These are phyloP conservation scores for Meyerozyma sp. DNA, from an alignment of 1,139 yeast species.

Conservation along the genomic window DNA sequence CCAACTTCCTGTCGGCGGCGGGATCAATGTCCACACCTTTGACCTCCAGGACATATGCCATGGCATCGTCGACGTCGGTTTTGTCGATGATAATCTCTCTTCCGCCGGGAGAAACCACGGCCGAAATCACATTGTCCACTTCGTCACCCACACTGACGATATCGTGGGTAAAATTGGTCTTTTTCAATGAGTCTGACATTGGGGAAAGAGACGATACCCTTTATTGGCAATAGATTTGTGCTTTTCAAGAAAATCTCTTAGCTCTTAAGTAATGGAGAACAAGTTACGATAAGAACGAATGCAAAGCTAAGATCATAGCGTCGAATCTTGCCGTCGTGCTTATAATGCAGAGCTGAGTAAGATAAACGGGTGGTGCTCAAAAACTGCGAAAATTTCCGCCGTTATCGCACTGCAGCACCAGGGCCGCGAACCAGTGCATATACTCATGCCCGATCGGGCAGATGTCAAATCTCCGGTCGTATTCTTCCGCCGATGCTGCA, in stretches of 20 bases:
- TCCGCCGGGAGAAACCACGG: not conserved
- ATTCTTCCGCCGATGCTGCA: too few relatives aligned
- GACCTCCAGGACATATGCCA: not conserved
- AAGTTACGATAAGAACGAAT: too few relatives aligned
- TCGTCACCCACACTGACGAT: not conserved
- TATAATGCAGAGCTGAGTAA: too few relatives aligned
- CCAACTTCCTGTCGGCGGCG: conserved; percentile 8
- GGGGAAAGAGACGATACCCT: not conserved
- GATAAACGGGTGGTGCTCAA: too few relatives aligned
- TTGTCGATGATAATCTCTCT: not conserved
- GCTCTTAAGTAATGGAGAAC: too few relatives aligned
- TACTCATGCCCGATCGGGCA: not conserved
- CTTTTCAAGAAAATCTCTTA: too few relatives aligned
- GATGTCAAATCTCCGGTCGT: not conserved
- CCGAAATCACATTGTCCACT: not conserved
- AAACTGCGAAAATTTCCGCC: not conserved
- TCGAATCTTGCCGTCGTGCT: too few relatives aligned
- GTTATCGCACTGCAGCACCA: not conserved
- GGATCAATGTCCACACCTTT: not conserved
- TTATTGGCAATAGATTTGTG: too few relatives aligned
- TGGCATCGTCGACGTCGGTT: not conserved
- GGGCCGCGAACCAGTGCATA: not conserved
- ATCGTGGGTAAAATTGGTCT: not conserved
- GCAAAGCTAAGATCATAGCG: too few relatives aligned
- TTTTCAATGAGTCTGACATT: not conserved